phyloP scores from a whole-genome alignment of 805 yeast species.

The Sugiyamaella qingdaonensis region DNA sequence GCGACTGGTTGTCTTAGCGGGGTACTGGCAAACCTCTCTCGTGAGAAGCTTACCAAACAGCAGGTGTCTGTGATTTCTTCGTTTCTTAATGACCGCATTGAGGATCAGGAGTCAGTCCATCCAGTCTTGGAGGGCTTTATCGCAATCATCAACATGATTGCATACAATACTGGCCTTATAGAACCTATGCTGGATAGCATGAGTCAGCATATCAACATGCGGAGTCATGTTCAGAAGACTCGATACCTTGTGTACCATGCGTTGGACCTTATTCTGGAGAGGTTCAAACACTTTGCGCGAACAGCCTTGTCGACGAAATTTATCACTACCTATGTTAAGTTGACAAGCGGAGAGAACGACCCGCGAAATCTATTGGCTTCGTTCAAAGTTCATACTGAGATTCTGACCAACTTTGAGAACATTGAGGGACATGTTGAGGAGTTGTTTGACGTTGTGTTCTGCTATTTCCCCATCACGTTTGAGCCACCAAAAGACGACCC shows the following conservation, averaged over 20 bases:
- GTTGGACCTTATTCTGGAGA: constrained; percentile 28
- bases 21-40: constrained; percentile 32
- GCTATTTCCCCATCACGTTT: constrained; percentile 95
- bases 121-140: constrained; percentile 53
- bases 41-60: constrained; percentile 34
- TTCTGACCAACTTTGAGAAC: constrained; percentile 39
- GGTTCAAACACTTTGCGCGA: constrained; percentile 4
- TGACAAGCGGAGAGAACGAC: constrained; percentile 88
- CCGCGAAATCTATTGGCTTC: constrained; percentile 80
- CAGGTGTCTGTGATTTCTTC: constrained; percentile 33
- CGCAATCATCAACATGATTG: constrained; percentile 50
- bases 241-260: constrained; percentile 58
- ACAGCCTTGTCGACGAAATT: constrained; percentile 37
- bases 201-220: constrained; percentile 34
- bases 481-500: constrained; percentile 88
- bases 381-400: constrained; percentile 49
- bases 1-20: constrained; percentile 44
- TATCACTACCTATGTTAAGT: constrained; percentile 55
- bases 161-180: constrained; percentile 36
- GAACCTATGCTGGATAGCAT: constrained; percentile 29
- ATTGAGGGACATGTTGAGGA: constrained; percentile 42
- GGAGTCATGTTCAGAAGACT: constrained; percentile 26
- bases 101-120: constrained; percentile 53
- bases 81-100: constrained; percentile 59
- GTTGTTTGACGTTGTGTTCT: constrained; percentile 81